Percentiles rank a stretch among this genome's conserved stretches.
phyloP scores from a whole-genome alignment of 106 monocot species.

The Dendrobium officinale region DNA sequence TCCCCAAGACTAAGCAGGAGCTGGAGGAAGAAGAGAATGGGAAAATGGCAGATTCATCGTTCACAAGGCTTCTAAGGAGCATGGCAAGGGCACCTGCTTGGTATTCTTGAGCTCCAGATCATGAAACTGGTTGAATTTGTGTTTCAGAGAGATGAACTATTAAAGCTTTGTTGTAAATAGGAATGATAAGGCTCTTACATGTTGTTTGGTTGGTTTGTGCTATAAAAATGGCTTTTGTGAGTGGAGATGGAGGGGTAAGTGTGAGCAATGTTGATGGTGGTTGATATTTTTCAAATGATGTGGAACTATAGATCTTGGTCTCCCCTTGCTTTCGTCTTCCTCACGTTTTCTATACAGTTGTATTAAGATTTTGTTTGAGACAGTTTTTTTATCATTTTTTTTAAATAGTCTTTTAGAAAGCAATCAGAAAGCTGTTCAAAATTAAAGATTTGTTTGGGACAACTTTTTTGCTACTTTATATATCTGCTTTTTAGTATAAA shows the following conservation, averaged over 20 bases:
- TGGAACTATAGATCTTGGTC: background rate
- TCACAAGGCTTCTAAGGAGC: conserved; percentile 58
- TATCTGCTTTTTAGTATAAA: no score
- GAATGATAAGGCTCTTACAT: background rate
- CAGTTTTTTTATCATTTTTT: no score
- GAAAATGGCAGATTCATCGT: conserved; percentile 65
- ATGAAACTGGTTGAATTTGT: conserved; percentile 53
- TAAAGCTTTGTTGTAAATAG: background rate
- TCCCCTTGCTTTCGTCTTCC: background rate
- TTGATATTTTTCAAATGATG: background rate
- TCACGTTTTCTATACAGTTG: no score
- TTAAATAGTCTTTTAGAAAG: no score
- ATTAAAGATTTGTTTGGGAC: no score
- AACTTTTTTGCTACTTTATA: no score
- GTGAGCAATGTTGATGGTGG: background rate
- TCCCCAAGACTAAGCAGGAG: conserved; percentile 69
- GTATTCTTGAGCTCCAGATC: conserved; percentile 70
- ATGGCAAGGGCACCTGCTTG: conserved; percentile 66
- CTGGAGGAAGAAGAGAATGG: conserved; percentile 70
- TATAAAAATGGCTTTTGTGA: background rate
- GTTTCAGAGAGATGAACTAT: background rate
- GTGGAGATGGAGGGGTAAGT: background rate
- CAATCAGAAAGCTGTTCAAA: no score
- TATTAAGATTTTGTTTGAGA: no score
- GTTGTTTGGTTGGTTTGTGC: background rate